Conservation (phyloP, 2,329 filamentous ascomycete species). For the Grosmannia clavigera region DNA sequence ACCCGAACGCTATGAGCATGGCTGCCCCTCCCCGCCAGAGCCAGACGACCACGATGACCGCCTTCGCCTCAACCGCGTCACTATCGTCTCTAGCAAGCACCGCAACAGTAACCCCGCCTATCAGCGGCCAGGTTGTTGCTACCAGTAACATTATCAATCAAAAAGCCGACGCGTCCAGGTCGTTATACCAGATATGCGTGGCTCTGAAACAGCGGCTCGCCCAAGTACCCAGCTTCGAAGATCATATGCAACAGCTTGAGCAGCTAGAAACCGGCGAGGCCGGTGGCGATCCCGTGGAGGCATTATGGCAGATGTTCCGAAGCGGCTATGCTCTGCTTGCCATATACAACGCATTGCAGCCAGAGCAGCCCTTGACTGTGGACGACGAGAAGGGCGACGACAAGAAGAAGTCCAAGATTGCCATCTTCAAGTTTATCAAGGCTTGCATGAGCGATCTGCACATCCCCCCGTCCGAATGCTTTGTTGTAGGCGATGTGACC, state of each 20-base stretch:
- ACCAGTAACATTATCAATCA: constrained; percentile 96
- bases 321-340: constrained; percentile 73
- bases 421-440: constrained; percentile 85
- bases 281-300: constrained; percentile 69
- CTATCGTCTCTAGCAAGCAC: constrained; percentile 34
- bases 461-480: constrained; percentile 70
- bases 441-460: constrained; percentile 74
- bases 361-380: constrained; percentile 53
- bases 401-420: constrained; percentile 70
- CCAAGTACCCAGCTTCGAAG: constrained; percentile 73
- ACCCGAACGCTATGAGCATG: constrained; percentile 37
- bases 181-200: constrained; percentile 91
- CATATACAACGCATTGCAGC: constrained; percentile 78
- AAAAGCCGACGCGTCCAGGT: constrained; percentile 80
- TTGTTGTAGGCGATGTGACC: constrained; percentile 83
- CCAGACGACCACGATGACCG: constrained; percentile 50
- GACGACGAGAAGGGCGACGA: constrained; percentile 49
- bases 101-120: constrained; percentile 27
- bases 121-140: constrained; percentile 55
- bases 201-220: constrained; percentile 69
- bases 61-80: constrained; percentile 40
- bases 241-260: constrained; percentile 60
- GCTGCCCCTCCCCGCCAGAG: constrained; percentile 35
- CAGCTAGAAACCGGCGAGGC: constrained; percentile 45
- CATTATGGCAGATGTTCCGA: constrained; percentile 78